Conservation (phyloP, 352 stramenopile species). For the Pelagophyceae sp. region DNA sequence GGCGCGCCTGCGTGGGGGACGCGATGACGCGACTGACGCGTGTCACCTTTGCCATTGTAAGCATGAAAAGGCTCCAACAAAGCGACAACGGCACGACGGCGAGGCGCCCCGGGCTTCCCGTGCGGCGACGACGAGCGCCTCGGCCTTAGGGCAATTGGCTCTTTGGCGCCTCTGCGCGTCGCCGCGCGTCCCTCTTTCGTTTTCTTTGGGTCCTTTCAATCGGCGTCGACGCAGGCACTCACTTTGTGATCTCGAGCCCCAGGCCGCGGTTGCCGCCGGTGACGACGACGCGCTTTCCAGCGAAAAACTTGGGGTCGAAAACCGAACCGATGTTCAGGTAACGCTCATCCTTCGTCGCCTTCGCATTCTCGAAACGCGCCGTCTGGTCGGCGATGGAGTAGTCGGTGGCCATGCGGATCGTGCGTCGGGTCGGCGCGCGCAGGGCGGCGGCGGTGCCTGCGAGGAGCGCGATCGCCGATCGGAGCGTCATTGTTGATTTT, state of each 20-base stretch:
- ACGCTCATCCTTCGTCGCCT: conserved; percentile 45
- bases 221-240: too few relatives aligned
- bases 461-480: too few relatives aligned
- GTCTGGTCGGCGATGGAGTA: conserved; percentile 45
- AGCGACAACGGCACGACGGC: too few relatives aligned
- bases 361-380: conserved; percentile 49
- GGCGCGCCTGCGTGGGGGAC: too few relatives aligned
- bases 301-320: conserved; percentile 45
- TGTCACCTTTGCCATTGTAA: too few relatives aligned
- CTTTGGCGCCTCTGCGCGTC: neutral
- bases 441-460: neutral
- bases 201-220: too few relatives aligned
- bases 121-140: too few relatives aligned
- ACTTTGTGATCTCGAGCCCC: conserved; percentile 50
- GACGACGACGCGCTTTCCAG: conserved; percentile 50
- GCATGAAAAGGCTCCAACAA: too few relatives aligned
- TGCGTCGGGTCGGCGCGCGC: neutral
- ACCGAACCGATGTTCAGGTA: conserved; percentile 53
- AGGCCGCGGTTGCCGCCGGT: conserved; percentile 58
- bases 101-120: too few relatives aligned
- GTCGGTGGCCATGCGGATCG: neutral
- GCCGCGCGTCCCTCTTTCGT: neutral
- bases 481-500: too few relatives aligned
- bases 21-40: too few relatives aligned
- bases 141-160: too few relatives aligned